Evolutionary conservation across 108 stramenopile genomes (phyloP), one percentile per base, ranked within the genome.

Genomic region (Schizochytrium sp.): DNA sequence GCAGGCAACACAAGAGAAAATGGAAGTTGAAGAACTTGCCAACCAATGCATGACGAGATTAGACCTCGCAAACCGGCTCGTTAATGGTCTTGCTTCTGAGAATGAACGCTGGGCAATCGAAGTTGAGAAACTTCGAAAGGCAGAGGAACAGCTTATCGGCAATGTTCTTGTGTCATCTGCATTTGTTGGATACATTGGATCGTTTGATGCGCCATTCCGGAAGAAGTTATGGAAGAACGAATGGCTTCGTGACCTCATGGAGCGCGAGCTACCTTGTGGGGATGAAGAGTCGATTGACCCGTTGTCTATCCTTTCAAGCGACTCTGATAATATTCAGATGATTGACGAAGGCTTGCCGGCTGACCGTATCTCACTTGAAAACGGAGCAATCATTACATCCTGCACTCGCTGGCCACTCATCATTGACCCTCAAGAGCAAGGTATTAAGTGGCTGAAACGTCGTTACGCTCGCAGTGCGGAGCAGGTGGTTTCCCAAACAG

Each of bases 81-180:
- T 97, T 7, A 94, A 94, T 57, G 97, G 96, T 28, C 93, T 97
- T 46, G 92, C 94, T 28, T 95, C 95, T 76, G 97, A 97, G 88
- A 96, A 96, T 61, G 94, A 95, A 41, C 95, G 97, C 47, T 97
- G 97, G 97, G 95, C 95, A 41, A 60, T 92, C 72, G 95, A 95
- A 76, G 96, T 97, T 53, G 93, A 96, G 90, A 91, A 89, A 73
- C 94, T 97, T 45, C 94, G 94, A 76, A 88, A 91, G 58, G 94
- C 91, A 42, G 92, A 95, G 55, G 64, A 89, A 3, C 95, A 94
- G 0, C 94, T 97, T 46, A 93, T 96, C 64, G 97, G 97, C 41
- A 96, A 97, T 91, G 96, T 95, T 87, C 96, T 97, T 95, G 92
- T 97, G 56, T 95, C 96, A 45, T 93, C 96, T 53, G 97, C 96